phyloP scores from a whole-genome alignment of 305 asterid genomes.

The Rubia tinctorum region DNA sequence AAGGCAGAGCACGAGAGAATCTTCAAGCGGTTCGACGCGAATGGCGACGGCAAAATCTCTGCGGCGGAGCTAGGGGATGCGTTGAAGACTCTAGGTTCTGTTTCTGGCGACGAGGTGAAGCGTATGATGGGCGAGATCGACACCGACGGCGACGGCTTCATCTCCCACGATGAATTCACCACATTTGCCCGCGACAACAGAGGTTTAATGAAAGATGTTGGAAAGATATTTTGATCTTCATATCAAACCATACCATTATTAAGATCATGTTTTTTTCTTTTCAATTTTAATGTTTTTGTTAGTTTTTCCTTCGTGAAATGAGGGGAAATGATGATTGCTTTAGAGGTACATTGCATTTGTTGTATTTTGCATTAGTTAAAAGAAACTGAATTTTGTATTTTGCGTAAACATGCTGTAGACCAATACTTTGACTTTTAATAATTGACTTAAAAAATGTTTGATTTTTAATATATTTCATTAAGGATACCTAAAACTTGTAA shows the following conservation, averaged over 20 bases:
- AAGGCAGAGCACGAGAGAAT: constrained; percentile 56
- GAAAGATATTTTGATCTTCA: constrained; percentile 58
- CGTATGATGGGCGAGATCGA: constrained; percentile 78
- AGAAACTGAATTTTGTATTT: background rate
- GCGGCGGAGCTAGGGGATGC: constrained; percentile 68
- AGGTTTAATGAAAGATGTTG: constrained; percentile 67
- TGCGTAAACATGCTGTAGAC: background rate
- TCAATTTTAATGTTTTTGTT: background rate
- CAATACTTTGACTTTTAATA: too few species aligned
- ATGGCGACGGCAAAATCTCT: constrained; percentile 75
- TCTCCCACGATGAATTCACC: constrained; percentile 55
- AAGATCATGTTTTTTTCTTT: background rate
- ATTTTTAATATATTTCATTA: too few species aligned
- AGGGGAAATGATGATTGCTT: too few species aligned
- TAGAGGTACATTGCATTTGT: background rate
- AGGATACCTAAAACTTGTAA: too few species aligned
- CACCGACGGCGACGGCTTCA: constrained; percentile 64
- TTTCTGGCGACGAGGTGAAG: constrained; percentile 51
- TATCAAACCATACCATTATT: too few species aligned
- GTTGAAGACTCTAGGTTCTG: constrained; percentile 59
- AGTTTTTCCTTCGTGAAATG: too few species aligned
- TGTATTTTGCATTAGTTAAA: background rate
- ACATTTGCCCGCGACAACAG: constrained; percentile 53
- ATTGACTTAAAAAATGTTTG: too few species aligned
- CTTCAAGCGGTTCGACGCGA: constrained; percentile 69